These are phyloP conservation scores for Erodium trifolium DNA, from an alignment of 441 rosid species.

Conservation along the genomic window DNA sequence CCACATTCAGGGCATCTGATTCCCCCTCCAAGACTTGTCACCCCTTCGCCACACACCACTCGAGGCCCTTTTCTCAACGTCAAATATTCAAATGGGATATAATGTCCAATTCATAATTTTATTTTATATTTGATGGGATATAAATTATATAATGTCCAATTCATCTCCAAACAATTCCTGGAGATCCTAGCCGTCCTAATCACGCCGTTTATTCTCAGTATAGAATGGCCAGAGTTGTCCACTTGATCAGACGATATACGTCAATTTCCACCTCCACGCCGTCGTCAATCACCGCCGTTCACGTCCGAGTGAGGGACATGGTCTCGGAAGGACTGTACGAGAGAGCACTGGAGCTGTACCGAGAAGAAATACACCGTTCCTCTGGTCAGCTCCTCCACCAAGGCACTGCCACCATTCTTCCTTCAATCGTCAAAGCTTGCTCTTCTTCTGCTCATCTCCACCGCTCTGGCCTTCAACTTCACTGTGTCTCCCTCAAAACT, in stretches of 20 bases:
- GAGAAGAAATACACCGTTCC: not conserved
- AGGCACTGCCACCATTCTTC: not conserved
- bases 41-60: too few species aligned
- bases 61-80: too few species aligned
- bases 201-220: too few species aligned
- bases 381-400: not conserved
- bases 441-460: not conserved
- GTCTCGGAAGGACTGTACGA: not conserved
- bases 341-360: not conserved
- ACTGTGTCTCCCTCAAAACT: not conserved
- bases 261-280: not conserved
- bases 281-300: not conserved
- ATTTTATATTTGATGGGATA: too few species aligned
- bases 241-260: not conserved
- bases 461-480: not conserved
- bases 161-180: too few species aligned
- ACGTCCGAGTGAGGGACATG: not conserved
- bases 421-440: not conserved
- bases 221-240: not conserved
- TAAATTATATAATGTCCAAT: too few species aligned
- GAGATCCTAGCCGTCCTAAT: too few species aligned
- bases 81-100: too few species aligned
- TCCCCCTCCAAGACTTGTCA: too few species aligned
- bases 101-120: too few species aligned
- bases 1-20: too few species aligned